Evolutionary conservation across 1,284 basidiomycete genomes (phyloP), one percentile per base, ranked within the genome.

Genomic region (Paramarasmius palmivorus): DNA sequence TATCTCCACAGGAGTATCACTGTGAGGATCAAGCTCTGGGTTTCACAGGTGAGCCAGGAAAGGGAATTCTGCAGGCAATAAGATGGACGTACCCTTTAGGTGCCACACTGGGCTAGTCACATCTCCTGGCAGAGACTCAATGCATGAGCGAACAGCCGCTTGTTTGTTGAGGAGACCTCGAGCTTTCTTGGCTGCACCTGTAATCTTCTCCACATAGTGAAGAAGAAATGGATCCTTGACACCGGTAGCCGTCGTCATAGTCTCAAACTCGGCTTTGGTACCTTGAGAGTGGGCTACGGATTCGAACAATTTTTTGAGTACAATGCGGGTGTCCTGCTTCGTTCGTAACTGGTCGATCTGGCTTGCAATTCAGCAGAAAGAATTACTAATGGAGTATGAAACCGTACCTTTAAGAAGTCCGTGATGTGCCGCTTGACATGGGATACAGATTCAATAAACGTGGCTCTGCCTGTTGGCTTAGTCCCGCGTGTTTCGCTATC

Each of bases 191-290:
- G 23, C 39, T 26, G 15, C 23, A 38, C 8, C 22, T n/a, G 32
- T 19, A 15, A 56, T 39, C 7, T n/a, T 23, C 22, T 53, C 35
- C 1, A 34, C 37, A 34, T 53, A 56, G 15, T 36, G 36, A 34
- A 23, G 45, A 14, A 49, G 55, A 22, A 44, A 56, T 5, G 37
- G 45, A 35, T 56, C 55, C 29, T 56, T 56, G 26, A 56, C 44
- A 14, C 55, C 55, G 2, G 17, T 34, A 23, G 20, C 29, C 5
- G 55, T 56, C 17, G 37, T 49, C 35, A 37, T 15, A 4, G 23
- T 34, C 17, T 34, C 25, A 15, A 41, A 49, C 7, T 39, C 10
- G 7, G n/a, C n/a, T n/a, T 37, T 36, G 12, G 38, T 39, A 3
- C 32, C 38, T 20, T 37, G 46, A 49, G 15, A 14, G 8, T 40